Conservation (phyloP, 1,284 basidiomycete species). For the Apiotrichum brassicae region DNA sequence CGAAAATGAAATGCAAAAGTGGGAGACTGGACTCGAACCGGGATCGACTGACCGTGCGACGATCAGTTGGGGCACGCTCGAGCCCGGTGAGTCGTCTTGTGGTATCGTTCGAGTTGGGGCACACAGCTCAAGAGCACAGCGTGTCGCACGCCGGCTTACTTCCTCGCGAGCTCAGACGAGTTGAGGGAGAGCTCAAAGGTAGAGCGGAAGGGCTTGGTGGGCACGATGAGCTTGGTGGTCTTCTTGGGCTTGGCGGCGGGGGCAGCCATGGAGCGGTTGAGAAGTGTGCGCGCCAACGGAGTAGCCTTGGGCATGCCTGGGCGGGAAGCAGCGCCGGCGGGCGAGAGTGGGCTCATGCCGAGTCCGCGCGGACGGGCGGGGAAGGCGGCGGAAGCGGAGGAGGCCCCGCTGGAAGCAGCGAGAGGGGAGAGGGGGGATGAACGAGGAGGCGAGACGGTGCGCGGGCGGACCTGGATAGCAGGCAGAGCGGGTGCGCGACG, state of each 20-base stretch:
- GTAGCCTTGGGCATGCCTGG: conserved; percentile 32
- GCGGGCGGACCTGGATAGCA: not conserved
- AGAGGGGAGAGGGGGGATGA: conserved; percentile 11
- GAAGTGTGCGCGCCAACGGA: conserved; percentile 35
- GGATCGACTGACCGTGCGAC: not conserved
- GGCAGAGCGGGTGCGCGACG: not conserved
- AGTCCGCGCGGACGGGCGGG: conserved; percentile 13
- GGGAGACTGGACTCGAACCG: no score
- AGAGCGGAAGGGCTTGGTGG: conserved; percentile 37
- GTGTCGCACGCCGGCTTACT: no score
- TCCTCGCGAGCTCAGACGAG: conserved; percentile 32
- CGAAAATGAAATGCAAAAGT: no score
- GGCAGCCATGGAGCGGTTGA: conserved; percentile 25
- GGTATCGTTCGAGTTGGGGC: no score
- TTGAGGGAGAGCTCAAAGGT: conserved; percentile 41
- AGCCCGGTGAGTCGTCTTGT: not conserved
- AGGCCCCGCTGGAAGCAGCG: not conserved
- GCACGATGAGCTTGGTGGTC: conserved; percentile 39
- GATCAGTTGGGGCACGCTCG: not conserved
- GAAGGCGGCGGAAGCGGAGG: not conserved
- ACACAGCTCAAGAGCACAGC: no score
- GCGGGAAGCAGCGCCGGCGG: not conserved
- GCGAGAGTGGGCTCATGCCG: conserved; percentile 13
- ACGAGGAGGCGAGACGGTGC: conserved; percentile 6
- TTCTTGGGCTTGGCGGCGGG: conserved; percentile 15